Evolutionary conservation across 345 rosid genomes (phyloP).

Genomic region (Cardamine resedifolia): DNA sequence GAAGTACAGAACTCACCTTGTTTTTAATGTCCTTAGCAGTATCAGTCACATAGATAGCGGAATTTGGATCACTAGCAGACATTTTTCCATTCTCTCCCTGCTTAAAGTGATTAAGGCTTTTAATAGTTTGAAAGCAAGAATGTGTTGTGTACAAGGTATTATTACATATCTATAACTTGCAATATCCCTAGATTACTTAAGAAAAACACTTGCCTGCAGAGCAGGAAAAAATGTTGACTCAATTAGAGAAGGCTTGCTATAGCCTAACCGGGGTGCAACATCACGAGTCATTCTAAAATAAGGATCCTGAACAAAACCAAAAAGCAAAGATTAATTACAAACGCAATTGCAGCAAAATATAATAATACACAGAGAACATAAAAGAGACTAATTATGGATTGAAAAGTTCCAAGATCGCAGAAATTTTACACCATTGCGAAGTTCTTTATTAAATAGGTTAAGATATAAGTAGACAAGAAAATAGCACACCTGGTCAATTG

Average conservation of each 20-base stretch:
- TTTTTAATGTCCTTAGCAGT: conserved; percentile 68
- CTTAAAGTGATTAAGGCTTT: conserved; percentile 13
- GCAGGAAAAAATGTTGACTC: conserved; percentile 87
- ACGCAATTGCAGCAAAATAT: background rate
- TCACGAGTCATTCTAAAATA: conserved; percentile 98
- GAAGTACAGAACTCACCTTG: conserved; percentile 50
- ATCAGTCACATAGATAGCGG: conserved; percentile 93
- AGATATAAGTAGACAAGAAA: background rate
- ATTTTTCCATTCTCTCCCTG: conserved; percentile 97
- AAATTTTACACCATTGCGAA: background rate
- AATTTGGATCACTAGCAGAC: conserved; percentile 98
- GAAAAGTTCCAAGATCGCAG: background rate
- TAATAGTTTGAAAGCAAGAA: background rate
- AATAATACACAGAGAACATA: background rate
- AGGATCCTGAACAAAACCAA: conserved; percentile 70
- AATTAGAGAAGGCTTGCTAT: conserved; percentile 87
- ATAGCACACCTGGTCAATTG: conserved; percentile 81
- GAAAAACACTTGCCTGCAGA: conserved; percentile 56
- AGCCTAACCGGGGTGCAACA: conserved; percentile 94
- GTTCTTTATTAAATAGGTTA: background rate
- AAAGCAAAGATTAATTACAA: background rate
- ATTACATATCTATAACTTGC: background rate
- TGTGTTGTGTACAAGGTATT: background rate
- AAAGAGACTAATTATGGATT: background rate
- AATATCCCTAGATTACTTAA: background rate